Base-by-base conservation (phyloP, 2,329 filamentous ascomycete genomes). In the Endoconidiophora laricicola region DNA sequence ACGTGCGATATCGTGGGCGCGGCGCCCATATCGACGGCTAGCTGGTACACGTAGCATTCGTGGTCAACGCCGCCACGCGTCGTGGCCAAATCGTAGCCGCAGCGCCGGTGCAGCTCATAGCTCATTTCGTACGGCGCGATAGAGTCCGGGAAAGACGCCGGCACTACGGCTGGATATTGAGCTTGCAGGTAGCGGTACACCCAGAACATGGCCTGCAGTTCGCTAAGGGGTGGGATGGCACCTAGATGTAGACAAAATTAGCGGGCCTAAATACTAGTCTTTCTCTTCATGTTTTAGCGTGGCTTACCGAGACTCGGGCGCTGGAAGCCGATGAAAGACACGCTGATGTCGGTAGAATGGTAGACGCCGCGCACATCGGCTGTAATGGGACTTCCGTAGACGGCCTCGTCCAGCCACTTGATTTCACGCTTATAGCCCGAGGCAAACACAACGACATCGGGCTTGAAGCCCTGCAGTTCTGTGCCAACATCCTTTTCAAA, bases 301-400 rank as follows among this genome's bases (percentile, higher is more conserved):
- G 4, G 54, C 54, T 55, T 54, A 64, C 66, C 66, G 36, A 69
- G 62, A 9, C 63, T 60, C 3, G 69, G 70, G 0, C 70, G 63
- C 4, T 71, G 60, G 50, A 71, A 72, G 6, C 70, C 69, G 45
- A 72, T 68, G 54, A 68, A 72, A 2, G 62, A 68, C 0, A 71
- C 55, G 0, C 61, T 61, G 1, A 66, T 59, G 33, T 69, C 63
- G 3, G 58, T 59, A 2, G 57, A 49, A 23, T 60, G 62, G 58
- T 77, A 78, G 44, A 80, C 65, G 16, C 69, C 65, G n/a, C 73
- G 69, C 12, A 77, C 69, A 53, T 70, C 67, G 18, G 67, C 61
- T 44, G 75, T 68, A 44, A 67, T 60, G 5, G 71, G 67, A 4
- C 60, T 63, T 0, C 71, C 67, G 49, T 69, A 70, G 1, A 56